phyloP scores from a whole-genome alignment of 768 basidiomycete genomes.

The Termitomyces sp. region DNA sequence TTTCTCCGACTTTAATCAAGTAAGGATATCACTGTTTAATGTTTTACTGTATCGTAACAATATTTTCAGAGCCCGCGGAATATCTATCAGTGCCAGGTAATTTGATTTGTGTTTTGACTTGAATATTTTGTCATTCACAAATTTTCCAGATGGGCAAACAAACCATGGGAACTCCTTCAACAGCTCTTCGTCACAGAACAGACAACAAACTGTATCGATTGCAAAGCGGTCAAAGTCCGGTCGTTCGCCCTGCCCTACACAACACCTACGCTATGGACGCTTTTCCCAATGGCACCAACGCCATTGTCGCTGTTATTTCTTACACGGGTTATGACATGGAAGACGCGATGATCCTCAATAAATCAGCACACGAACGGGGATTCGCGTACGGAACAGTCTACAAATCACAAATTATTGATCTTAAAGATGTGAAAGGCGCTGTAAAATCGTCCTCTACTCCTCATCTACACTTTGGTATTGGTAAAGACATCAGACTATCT shows the following conservation, averaged over 20 bases:
- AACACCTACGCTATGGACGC: slow-evolving; percentile 97
- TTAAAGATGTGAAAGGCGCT: slow-evolving; percentile 73
- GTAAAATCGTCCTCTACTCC: slow-evolving; percentile 49
- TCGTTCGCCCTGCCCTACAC: slow-evolving; percentile 89
- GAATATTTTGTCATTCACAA: neutral
- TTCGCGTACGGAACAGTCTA: slow-evolving; percentile 97
- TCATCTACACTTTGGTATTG: slow-evolving; percentile 87
- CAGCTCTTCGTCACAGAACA: slow-evolving; percentile 84
- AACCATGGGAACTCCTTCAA: slow-evolving; percentile 98
- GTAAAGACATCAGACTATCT: slow-evolving; percentile 55
- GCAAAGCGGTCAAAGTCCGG: slow-evolving; percentile 90
- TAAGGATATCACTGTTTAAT: slow-evolving; percentile 27
- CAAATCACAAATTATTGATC: slow-evolving; percentile 88
- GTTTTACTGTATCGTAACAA: slow-evolving; percentile 1
- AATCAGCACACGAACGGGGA: slow-evolving; percentile 96
- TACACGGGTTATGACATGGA: slow-evolving; percentile 99
- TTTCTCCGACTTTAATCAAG: slow-evolving; percentile 99
- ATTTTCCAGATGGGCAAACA: slow-evolving; percentile 92
- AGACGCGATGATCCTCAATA: slow-evolving; percentile 99
- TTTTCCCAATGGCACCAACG: slow-evolving; percentile 98
- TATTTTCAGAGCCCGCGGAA: slow-evolving; percentile 71
- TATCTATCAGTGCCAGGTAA: slow-evolving; percentile 89
- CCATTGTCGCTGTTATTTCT: slow-evolving; percentile 98
- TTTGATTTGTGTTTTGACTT: slow-evolving; percentile 3
- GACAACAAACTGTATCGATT: slow-evolving; percentile 98